Percentiles rank a stretch among this genome's conserved stretches.
Conservation (phyloP, 2,329 filamentous ascomycete species). For the Calonectria hawksworthii region DNA sequence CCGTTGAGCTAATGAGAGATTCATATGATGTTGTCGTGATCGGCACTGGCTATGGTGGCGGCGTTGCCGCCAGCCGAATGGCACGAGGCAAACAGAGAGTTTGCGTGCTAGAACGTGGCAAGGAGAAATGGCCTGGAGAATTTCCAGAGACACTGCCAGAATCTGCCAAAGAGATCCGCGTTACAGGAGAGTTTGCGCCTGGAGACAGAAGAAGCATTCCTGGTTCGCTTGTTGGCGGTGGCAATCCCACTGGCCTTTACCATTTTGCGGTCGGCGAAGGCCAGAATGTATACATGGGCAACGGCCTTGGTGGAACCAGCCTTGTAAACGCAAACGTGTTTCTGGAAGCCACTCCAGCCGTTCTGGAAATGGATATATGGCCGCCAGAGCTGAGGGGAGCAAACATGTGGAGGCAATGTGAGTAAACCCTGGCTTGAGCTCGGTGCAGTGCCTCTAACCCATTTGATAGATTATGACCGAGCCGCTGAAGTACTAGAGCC, state of each 20-base stretch:
- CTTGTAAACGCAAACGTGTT: conserved; percentile 79
- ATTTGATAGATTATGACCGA: conserved; percentile 67
- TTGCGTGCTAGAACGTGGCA: conserved; percentile 74
- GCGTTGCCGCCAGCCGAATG: conserved; percentile 75
- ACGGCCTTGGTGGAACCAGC: conserved; percentile 76
- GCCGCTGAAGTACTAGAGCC: conserved; percentile 72
- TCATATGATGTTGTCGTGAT: conserved; percentile 77
- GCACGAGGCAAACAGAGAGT: conserved; percentile 69
- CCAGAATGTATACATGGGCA: conserved; percentile 73
- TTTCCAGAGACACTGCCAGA: conserved; percentile 67
- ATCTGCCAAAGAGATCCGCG: conserved; percentile 66
- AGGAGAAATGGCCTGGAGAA: conserved; percentile 77
- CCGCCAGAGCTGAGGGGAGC: conserved; percentile 67
- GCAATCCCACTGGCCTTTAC: conserved; percentile 73
- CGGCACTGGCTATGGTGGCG: conserved; percentile 78
- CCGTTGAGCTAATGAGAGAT: conserved; percentile 68
- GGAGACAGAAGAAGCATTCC: conserved; percentile 33
- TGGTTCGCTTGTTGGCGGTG: conserved; percentile 51
- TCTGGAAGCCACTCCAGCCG: conserved; percentile 68
- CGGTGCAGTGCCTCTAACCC: background rate
- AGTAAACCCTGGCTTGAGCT: conserved; percentile 40
- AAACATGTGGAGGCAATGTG: conserved; percentile 62
- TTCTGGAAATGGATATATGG: conserved; percentile 69
- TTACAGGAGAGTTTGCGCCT: conserved; percentile 64
- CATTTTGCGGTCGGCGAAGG: conserved; percentile 74